Conservation (phyloP, 768 basidiomycete genomes). For the Neoboletus magnificus region DNA sequence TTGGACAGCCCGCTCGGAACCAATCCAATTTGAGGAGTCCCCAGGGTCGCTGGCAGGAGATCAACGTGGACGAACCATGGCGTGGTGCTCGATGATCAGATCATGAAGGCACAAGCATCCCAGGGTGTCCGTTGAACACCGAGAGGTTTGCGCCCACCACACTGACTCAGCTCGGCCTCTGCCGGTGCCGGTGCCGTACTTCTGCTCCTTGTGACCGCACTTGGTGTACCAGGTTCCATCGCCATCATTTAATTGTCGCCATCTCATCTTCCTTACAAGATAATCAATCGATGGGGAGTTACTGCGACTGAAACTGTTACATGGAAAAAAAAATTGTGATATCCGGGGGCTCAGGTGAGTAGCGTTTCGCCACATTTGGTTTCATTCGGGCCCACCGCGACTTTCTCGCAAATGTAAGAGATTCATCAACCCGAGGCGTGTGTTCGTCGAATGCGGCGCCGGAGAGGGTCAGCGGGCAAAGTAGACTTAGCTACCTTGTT, state of each 20-base stretch:
- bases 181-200: not conserved
- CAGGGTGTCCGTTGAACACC: too few species aligned
- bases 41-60: too few species aligned
- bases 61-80: too few species aligned
- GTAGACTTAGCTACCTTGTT: not conserved
- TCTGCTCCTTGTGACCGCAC: too few species aligned
- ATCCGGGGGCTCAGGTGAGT: not conserved
- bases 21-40: too few species aligned
- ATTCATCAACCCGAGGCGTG: not conserved
- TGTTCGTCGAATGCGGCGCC: not conserved
- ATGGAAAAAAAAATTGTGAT: too few species aligned
- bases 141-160: too few species aligned
- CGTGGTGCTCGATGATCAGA: not conserved
- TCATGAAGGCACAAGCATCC: too few species aligned
- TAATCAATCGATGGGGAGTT: not conserved
- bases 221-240: not conserved
- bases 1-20: too few species aligned
- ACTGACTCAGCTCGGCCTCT: too few species aligned
- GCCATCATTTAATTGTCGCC: not conserved
- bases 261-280: not conserved
- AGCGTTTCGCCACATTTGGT: not conserved
- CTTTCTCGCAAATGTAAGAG: not conserved
- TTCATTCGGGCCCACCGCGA: not conserved
- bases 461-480: not conserved
- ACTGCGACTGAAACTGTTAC: not conserved